Percentiles rank a stretch among this genome's conserved stretches.
These are phyloP conservation scores for Trypanosoma platydactyli DNA, from an alignment of 208 protist species.

Conservation along the genomic window DNA sequence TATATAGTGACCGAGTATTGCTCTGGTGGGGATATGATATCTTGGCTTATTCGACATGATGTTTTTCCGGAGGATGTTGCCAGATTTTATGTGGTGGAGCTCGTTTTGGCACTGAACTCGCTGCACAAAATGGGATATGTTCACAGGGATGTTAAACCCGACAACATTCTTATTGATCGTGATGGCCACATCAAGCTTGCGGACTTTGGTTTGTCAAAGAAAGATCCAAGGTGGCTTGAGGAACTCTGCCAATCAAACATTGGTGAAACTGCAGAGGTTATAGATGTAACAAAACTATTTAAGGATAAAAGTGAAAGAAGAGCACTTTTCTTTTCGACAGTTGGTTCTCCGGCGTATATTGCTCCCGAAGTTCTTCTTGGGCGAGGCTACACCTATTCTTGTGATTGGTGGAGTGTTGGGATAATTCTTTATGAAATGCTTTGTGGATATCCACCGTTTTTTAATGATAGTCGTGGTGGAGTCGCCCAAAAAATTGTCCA, in stretches of 20 bases:
- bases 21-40: slow-evolving; percentile 95
- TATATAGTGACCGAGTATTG: slow-evolving; percentile 96
- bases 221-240: slow-evolving; percentile 24
- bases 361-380: slow-evolving; percentile 51
- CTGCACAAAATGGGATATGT: slow-evolving; percentile 84
- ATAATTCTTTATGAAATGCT: slow-evolving; percentile 59
- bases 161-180: slow-evolving; percentile 56
- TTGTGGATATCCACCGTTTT: slow-evolving; percentile 54
- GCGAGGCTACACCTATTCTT: slow-evolving; percentile 34
- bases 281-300: slow-evolving; percentile 21
- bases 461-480: slow-evolving; percentile 44
- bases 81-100: slow-evolving; percentile 88
- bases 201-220: slow-evolving; percentile 58
- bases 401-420: slow-evolving; percentile 66
- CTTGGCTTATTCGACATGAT: slow-evolving; percentile 92
- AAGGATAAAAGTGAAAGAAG: slow-evolving; percentile 32
- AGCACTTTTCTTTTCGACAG: slow-evolving; percentile 65
- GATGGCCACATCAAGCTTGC: slow-evolving; percentile 48
- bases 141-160: slow-evolving; percentile 58
- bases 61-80: slow-evolving; percentile 79
- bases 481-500: slow-evolving; percentile 89
- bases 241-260: slow-evolving; percentile 8
- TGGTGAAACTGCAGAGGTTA: slow-evolving; percentile 1
- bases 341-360: slow-evolving; percentile 83
- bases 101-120: slow-evolving; percentile 84